A percentile compares a stretch with the other conserved stretches of the same genome.
Conservation (phyloP, 108 stramenopile genomes). For the Skeletonema costatum region DNA sequence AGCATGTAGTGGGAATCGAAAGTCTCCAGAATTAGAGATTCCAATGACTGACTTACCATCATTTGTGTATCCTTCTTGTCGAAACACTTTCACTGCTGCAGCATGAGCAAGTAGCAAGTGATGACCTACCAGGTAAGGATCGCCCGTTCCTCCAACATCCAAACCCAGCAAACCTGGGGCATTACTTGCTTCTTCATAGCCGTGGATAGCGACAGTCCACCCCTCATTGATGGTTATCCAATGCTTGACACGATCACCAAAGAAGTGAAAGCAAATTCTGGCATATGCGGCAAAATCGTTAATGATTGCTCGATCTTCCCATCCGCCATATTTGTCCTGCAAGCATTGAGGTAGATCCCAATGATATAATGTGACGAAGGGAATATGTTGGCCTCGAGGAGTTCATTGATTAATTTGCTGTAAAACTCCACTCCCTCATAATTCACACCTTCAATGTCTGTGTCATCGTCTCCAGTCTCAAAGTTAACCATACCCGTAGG, state of each 20-base stretch:
- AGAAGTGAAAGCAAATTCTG: slow-evolving; percentile 83
- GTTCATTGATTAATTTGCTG: slow-evolving; percentile 79
- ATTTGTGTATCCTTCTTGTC: slow-evolving; percentile 54
- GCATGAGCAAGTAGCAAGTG: slow-evolving; percentile 89
- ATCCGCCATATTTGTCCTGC: slow-evolving; percentile 83
- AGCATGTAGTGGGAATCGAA: slow-evolving; percentile 61
- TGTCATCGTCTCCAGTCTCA: slow-evolving; percentile 20
- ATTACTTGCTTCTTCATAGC: slow-evolving; percentile 83
- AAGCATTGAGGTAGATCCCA: slow-evolving; percentile 94
- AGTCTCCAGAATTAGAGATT: slow-evolving; percentile 86
- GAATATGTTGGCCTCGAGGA: slow-evolving; percentile 84
- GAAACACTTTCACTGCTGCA: slow-evolving; percentile 71
- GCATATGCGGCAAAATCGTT: slow-evolving; percentile 90
- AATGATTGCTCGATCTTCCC: slow-evolving; percentile 59
- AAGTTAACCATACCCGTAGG: slow-evolving; percentile 66
- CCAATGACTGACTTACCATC: slow-evolving; percentile 73
- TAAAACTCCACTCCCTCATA: slow-evolving; percentile 86
- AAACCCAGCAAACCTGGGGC: slow-evolving; percentile 75
- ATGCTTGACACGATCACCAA: slow-evolving; percentile 90
- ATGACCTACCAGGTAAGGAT: slow-evolving; percentile 83
- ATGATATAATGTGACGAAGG: slow-evolving; percentile 92
- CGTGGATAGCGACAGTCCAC: slow-evolving; percentile 86
- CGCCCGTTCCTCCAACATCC: slow-evolving; percentile 29
- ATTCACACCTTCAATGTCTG: slow-evolving; percentile 52
- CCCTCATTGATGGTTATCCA: slow-evolving; percentile 97